A percentile compares a stretch with the other conserved stretches of the same genome.
Conservation (phyloP, 768 basidiomycete species). For the Macrolepiota albuminosa region DNA sequence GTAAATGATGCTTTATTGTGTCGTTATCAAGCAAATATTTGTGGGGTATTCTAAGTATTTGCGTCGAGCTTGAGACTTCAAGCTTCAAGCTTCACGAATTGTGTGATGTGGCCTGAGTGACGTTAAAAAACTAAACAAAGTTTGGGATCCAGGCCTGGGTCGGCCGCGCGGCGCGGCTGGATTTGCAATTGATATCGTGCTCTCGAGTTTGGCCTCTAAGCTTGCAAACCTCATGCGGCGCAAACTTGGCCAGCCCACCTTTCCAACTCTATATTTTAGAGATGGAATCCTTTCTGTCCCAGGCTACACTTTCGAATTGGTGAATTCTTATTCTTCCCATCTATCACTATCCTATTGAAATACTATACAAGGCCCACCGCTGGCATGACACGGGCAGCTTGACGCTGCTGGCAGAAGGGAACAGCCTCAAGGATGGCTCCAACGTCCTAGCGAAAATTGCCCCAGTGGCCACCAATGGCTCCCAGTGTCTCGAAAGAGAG, state of each 20-base stretch:
- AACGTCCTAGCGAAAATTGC: conserved; percentile 71
- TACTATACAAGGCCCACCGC: conserved; percentile 40
- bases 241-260: conserved; percentile 52
- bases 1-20: conserved; percentile 15
- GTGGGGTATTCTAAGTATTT: neutral
- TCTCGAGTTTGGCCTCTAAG: neutral
- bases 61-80: neutral
- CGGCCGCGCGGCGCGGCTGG: neutral
- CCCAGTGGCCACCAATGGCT: conserved; percentile 65
- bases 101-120: neutral
- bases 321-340: conserved; percentile 18
- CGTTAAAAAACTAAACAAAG: neutral
- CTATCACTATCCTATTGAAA: neutral
- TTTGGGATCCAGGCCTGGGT: neutral
- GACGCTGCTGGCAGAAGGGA: conserved; percentile 65
- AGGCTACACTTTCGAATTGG: conserved; percentile 70
- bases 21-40: neutral
- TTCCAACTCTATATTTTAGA: conserved; percentile 55
- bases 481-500: conserved; percentile 68
- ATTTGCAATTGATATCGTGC: neutral
- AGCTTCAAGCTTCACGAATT: neutral
- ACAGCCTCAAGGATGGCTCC: conserved; percentile 64
- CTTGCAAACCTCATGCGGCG: conserved; percentile 32
- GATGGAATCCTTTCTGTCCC: conserved; percentile 60
- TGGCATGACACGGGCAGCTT: conserved; percentile 75